Percentiles rank a stretch among this genome's conserved stretches.
These are phyloP conservation scores for Rhypophila decipiens DNA, from an alignment of 495 filamentous ascomycete genomes.

Conservation along the genomic window DNA sequence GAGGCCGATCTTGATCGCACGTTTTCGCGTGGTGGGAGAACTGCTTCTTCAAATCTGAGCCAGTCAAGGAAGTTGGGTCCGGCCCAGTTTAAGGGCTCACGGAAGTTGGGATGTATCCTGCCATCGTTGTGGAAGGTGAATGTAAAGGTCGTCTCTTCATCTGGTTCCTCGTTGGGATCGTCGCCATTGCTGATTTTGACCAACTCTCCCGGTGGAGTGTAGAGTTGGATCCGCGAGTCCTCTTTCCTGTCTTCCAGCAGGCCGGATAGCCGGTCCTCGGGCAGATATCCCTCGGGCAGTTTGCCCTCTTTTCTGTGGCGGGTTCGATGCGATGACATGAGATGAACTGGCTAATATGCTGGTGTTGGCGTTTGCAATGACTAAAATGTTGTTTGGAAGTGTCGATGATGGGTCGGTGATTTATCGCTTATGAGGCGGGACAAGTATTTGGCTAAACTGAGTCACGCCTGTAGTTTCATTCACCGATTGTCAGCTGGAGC, in stretches of 20 bases:
- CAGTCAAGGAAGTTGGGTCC: constrained; percentile 16
- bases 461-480: no score
- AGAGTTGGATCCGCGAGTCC: not conserved
- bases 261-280: not conserved
- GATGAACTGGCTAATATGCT: no score
- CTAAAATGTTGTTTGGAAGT: no score
- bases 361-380: no score
- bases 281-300: not conserved
- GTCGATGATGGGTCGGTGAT: no score
- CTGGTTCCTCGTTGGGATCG: not conserved
- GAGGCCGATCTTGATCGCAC: constrained; percentile 12
- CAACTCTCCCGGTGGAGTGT: not conserved
- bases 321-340: no score
- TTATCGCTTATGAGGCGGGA: no score
- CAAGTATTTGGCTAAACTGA: no score
- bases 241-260: not conserved
- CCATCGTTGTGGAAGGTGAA: not conserved
- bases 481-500: no score
- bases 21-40: constrained; percentile 13
- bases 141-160: not conserved
- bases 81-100: not conserved
- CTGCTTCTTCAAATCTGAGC: constrained; percentile 10
- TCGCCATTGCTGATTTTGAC: not conserved
- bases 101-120: not conserved
- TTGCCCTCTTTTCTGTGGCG: not conserved